Evolutionary conservation across 331 rosid genomes (phyloP), one percentile per base, ranked within the genome.

Genomic region (Quercus lobata): DNA sequence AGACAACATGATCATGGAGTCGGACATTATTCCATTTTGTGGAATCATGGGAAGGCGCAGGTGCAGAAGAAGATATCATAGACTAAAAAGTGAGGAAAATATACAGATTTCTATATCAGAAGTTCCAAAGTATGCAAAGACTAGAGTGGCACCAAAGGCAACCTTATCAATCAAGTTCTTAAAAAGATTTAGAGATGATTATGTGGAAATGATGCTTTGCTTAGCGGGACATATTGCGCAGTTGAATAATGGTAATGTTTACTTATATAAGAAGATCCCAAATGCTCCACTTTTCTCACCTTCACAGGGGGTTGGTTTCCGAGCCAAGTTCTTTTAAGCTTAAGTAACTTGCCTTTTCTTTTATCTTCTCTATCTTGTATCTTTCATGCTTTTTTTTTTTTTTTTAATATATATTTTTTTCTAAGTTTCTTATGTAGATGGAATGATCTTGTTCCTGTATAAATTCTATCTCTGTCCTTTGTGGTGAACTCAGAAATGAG

Each of bases 141-240:
- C 57, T 27, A 65, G 52, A 79, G 78, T 46, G 44, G 49, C 52
- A 41, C 78, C 79, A 5, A 79, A 63, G 58, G 34, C 30, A 8
- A 14, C 78, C 16, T 80, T 74, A 34, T 62, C 85, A 7, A 49
- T 52, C 30, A 24, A 8, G 76, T 7, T 25, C 32, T 17, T 80
- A 34, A 80, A 53, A 35, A 66, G 73, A 66, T 37, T 80, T 44
- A 80, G 87, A 77, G 80, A 84, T 56, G 75, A 76, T 72, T 84
- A 84, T 72, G 82, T 76, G 25, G 77, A 41, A 61, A 80, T 84
- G 77, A 84, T 77, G 87, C 34, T 84, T 32, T 72, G 79, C 46
- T 80, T 84, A 41, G 87, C 87, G 7, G 87, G 77, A 7, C 76
- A 84, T 76, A 15, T 84, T 32, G 35, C 46, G 37, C 82, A 56